Base-by-base conservation (phyloP, 805 yeast genomes). In the Kodamaea neixiangensis region DNA sequence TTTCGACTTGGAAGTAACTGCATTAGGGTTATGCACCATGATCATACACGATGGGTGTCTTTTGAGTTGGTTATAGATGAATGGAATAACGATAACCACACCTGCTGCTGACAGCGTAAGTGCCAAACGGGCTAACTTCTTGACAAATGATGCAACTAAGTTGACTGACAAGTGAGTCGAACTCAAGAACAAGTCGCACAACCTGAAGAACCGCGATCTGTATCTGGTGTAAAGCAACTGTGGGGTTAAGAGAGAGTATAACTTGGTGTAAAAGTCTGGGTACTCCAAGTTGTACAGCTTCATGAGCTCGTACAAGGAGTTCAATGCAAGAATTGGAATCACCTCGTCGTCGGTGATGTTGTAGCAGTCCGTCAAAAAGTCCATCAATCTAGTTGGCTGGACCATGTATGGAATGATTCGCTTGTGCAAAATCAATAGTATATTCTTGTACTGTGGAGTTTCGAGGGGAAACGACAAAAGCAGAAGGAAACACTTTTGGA, bases 31-130 rank as follows among this genome's bases (percentile, higher is more conserved):
- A 61, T 94, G 98, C 39, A 93, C 77, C 79, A 93, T 74, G 19
- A 86, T 73, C 96, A 92, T 93, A 75, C 97, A 92, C 4, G 92
- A 83, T 41, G 97, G 97, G 69, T 94, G 99, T 60, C 89, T 83
- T 65, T 89, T 93, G 61, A 94, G 68, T 55, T 91, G 77, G 66
- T 93, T 93, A 72, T 93, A 93, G 10, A 91, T 78, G 65, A 94
- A 90, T n/a, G 99, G 98, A 17, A 93, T 79, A 11, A 89, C 78
- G 2, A 89, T 82, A 14, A 93, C 96, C 37, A 89, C 83, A 2
- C 97, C 97, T 1, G 96, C 80, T 2, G 97, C 96, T 21, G 96
- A 89, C 1, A 96, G 85, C 10, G 82, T 76, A 42, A 93, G 65
- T 1, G 93, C 75, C 44, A 92, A 73, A 48, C 96, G 78, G 1